phyloP scores from a whole-genome alignment of 1,284 basidiomycete species.

The Fomitopsis schrenkii region DNA sequence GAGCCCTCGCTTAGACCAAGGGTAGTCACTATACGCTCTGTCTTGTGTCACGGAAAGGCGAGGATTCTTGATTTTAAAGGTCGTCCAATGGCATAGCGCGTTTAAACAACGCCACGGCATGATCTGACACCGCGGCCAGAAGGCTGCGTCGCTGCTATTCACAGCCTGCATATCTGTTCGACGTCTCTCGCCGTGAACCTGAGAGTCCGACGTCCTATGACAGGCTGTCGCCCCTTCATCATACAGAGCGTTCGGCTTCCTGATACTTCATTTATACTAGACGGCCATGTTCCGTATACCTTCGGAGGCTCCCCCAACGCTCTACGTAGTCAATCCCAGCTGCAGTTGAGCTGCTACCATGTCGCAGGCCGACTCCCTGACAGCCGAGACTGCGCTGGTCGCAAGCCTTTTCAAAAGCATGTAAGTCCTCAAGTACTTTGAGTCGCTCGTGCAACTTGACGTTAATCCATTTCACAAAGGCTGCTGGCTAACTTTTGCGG shows the following conservation, averaged over 20 bases:
- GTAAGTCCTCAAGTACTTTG: not conserved
- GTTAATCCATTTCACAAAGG: not conserved
- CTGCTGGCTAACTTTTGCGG: constrained; percentile 6
- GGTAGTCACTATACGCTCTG: too few relatives aligned
- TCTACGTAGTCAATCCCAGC: not conserved
- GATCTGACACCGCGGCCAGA: too few relatives aligned
- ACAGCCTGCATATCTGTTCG: not conserved
- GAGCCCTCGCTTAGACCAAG: too few relatives aligned
- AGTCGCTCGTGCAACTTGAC: constrained; percentile 11
- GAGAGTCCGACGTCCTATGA: not conserved
- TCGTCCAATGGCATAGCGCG: too few relatives aligned
- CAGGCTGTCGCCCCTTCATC: not conserved
- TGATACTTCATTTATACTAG: not conserved
- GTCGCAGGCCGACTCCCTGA: constrained; percentile 6
- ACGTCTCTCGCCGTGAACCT: not conserved
- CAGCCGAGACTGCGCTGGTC: constrained; percentile 2
- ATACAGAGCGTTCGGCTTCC: not conserved
- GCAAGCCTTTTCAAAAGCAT: constrained; percentile 3
- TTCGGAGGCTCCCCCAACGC: not conserved
- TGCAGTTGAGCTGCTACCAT: constrained; percentile 11
- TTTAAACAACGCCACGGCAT: too few relatives aligned
- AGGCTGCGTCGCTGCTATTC: too few relatives aligned
- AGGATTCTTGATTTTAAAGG: too few relatives aligned
- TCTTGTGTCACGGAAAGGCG: too few relatives aligned
- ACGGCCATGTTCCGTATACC: not conserved